Base-by-base conservation (phyloP, 768 basidiomycete species). In the Scleroderma bovista region DNA sequence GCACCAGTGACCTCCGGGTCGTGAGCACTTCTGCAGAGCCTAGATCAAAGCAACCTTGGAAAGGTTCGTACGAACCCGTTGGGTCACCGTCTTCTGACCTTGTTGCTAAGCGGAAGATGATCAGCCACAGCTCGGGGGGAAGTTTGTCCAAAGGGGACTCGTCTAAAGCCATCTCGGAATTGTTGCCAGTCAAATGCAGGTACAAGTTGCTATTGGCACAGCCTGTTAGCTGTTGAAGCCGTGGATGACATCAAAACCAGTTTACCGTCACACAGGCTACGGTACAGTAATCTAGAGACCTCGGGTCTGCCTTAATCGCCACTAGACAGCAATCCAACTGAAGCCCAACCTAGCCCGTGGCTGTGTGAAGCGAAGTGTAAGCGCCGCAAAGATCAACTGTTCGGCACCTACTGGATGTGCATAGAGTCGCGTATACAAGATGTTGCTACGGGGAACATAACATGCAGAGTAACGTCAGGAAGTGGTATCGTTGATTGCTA, bases 121-220 rank as follows among this genome's bases (percentile, higher is more conserved):
- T 59, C 12, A 79, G 62, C 80, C 78, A 82, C 24, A 83, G 57
- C 55, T 84, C 81, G 17, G 73, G 64, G 9, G 81, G 80, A 19
- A 81, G 64, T 29, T 51, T 52, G 23, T 12, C 19, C 43, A 23
- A 17, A 44, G 55, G 52, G 31, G 3, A 4, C n/a, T 32, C 9
- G 41, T n/a, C n/a, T n/a, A 15, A 6, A 3, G 13, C 16, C 41
- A 43, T 43, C 23, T 16, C 16, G 13, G 12, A 13, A 23, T 8
- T 3, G 41, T n/a, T n/a, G n/a, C n/a, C 6, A n/a, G 12, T 23
- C 12, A 43, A 43, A 29, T 4, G 26, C 26, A 29, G 9, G n/a
- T n/a, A n/a, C n/a, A n/a, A n/a, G n/a, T n/a, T n/a, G n/a, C n/a
- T n/a, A n/a, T n/a, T n/a, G n/a, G n/a, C n/a, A n/a, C n/a, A n/a